Base-by-base conservation (phyloP, 2,329 filamentous ascomycete genomes). In the Fusarium phyllophilum region DNA sequence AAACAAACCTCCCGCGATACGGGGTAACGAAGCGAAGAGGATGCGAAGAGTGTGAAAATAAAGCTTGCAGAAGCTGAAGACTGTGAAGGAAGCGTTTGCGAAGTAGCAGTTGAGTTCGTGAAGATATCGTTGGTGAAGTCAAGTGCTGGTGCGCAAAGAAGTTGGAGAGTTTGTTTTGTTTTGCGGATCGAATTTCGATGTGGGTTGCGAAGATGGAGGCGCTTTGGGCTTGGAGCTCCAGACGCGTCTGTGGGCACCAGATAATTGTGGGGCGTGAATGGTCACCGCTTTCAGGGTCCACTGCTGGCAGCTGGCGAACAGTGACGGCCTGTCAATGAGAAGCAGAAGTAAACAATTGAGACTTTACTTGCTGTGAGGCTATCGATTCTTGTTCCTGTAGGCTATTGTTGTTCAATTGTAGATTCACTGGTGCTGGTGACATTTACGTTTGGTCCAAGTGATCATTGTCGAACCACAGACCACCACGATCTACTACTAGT, bases 1-100 rank as follows among this genome's bases (percentile, higher is more conserved):
- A 79, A 79, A 79, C 77, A 79, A 79, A 77, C 36, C 61, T 55
- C 54, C 49, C 39, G 49, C 60, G 39, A 41, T 42, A 49, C 66
- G 62, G 75, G 68, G 76, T 74, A 77, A 77, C 66, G 70, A 42
- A 22, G n/a, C 20, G 48, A 18, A 24, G 31, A 49, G 18, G 31
- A 41, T 38, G 38, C 20, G 11, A 17, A 56, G 66, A 67, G 42
- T 24, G 20, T 14, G 26, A 41, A 52, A 42, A 38, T 22, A 33
- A 65, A 74, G 64, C 66, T 75, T 59, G 12, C 1, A 6, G 18
- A 66, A 77, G 68, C 66, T 77, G 54, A n/a, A 68, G 29, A 64
- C 15, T 22, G 14, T 24, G 20, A 24, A 20, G 22, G 17, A 36
- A 39, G 31, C 41, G n/a, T 22, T 60, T 62, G 57, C 29, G 24